These are phyloP conservation scores for Echeveria elegans DNA, from an alignment of 164 flowering plant species.

Conservation along the genomic window DNA sequence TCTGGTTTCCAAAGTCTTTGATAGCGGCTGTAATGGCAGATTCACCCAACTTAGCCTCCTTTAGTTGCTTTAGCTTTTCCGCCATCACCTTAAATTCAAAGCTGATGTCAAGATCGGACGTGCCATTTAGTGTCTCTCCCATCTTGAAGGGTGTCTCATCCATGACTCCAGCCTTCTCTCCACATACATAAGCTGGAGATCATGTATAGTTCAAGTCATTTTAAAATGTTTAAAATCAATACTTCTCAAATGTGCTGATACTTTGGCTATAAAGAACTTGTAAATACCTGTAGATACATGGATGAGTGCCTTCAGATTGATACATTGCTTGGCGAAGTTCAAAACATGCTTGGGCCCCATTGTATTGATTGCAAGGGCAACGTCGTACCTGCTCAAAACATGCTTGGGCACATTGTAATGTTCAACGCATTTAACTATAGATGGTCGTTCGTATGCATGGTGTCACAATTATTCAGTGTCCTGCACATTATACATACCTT, in stretches of 20 bases:
- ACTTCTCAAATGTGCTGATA: too few relatives aligned
- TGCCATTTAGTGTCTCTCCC: constrained; percentile 52
- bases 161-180: constrained; percentile 38
- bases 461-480: background rate
- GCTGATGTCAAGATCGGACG: constrained; percentile 26
- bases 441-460: background rate
- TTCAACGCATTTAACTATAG: background rate
- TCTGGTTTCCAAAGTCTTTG: constrained; percentile 23
- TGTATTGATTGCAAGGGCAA: constrained; percentile 11
- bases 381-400: background rate
- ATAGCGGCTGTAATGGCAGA: constrained; percentile 15
- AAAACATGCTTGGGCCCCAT: constrained; percentile 30
- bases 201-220: background rate
- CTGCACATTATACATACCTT: constrained; percentile 11
- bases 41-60: constrained; percentile 16
- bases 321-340: constrained; percentile 54
- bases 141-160: constrained; percentile 31
- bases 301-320: constrained; percentile 33
- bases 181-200: constrained; percentile 53
- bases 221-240: too few relatives aligned
- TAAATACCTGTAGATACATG: constrained; percentile 55
- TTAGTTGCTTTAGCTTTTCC: constrained; percentile 24
- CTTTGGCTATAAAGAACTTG: too few relatives aligned
- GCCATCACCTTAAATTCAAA: constrained; percentile 21
- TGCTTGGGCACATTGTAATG: background rate